Conservation (phyloP, 768 basidiomycete species). For the Serendipita sp. region DNA sequence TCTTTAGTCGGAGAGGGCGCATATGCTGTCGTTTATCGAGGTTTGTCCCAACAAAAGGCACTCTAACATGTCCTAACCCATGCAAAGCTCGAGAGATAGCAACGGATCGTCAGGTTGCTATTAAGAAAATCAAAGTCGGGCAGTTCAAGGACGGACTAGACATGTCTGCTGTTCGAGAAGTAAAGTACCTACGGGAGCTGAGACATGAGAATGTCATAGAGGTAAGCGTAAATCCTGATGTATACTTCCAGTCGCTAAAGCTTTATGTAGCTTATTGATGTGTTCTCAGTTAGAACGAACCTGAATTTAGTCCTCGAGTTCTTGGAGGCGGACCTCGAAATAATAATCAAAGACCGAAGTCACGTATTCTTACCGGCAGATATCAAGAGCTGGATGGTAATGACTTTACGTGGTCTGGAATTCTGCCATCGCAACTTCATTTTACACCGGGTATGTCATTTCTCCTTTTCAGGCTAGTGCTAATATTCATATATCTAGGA, state of each 20-base stretch:
- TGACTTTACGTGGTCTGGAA: constrained; percentile 95
- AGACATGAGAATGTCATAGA: constrained; percentile 92
- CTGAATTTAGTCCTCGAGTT: constrained; percentile 96
- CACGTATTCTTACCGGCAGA: constrained; percentile 90
- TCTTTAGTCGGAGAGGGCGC: constrained; percentile 49
- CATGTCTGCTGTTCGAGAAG: constrained; percentile 97
- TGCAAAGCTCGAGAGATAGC: constrained; percentile 51
- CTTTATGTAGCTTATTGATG: constrained; percentile 65
- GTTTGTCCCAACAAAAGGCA: constrained; percentile 24
- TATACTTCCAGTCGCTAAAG: constrained; percentile 4
- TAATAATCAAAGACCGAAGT: constrained; percentile 84
- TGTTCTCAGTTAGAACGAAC: constrained; percentile 92
- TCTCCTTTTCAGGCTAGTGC: not conserved
- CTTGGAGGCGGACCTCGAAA: constrained; percentile 89
- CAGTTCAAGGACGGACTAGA: constrained; percentile 96
- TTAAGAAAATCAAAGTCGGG: constrained; percentile 96
- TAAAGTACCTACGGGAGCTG: constrained; percentile 89
- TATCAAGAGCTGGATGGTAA: constrained; percentile 98
- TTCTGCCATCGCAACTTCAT: constrained; percentile 94
- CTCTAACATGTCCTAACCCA: not conserved
- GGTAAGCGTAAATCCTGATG: constrained; percentile 27
- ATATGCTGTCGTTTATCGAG: constrained; percentile 91
- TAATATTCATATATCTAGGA: constrained; percentile 42
- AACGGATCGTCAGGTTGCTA: constrained; percentile 76
- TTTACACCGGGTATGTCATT: constrained; percentile 62